Evolutionary conservation across 2,329 filamentous ascomycete species (phyloP).

Genomic region (Zarea fungicola): DNA sequence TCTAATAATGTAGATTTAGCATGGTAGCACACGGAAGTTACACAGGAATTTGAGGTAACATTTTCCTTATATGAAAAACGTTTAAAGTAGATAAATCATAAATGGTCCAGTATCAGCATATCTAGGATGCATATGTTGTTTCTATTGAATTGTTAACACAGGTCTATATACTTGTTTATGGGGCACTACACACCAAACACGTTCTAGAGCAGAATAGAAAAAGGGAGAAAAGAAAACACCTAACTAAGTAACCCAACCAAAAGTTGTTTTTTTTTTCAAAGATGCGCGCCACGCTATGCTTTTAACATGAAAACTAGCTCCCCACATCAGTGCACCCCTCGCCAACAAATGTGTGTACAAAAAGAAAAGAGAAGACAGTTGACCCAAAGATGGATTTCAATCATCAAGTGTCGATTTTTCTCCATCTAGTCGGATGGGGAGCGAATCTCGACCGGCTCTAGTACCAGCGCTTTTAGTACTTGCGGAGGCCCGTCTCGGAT

Average conservation of each 20-base stretch:
- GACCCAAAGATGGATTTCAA: neutral
- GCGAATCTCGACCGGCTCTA: slow-evolving; percentile 25
- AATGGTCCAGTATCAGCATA: too few relatives aligned
- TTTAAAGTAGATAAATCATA: too few relatives aligned
- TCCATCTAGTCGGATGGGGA: slow-evolving; percentile 11
- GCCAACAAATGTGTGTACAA: neutral
- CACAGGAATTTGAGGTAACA: too few relatives aligned
- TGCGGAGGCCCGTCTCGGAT: slow-evolving; percentile 13
- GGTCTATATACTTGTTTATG: neutral
- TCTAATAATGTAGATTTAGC: too few relatives aligned
- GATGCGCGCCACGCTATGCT: slow-evolving; percentile 26
- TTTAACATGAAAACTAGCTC: neutral
- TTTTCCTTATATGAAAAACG: too few relatives aligned
- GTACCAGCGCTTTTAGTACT: slow-evolving; percentile 20
- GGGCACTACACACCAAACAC: neutral
- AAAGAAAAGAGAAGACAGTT: too few relatives aligned
- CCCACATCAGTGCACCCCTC: neutral
- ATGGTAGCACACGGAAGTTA: too few relatives aligned
- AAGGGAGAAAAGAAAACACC: slow-evolving; percentile 2
- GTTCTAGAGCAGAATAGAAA: neutral
- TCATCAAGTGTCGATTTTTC: neutral
- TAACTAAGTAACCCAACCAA: slow-evolving; percentile 7
- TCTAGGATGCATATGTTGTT: too few relatives aligned
- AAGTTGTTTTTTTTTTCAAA: too few relatives aligned
- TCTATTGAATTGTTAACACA: too few relatives aligned